Evolutionary conservation across 2,329 filamentous ascomycete species (phyloP).

Genomic region (Venturia aucupariae): DNA sequence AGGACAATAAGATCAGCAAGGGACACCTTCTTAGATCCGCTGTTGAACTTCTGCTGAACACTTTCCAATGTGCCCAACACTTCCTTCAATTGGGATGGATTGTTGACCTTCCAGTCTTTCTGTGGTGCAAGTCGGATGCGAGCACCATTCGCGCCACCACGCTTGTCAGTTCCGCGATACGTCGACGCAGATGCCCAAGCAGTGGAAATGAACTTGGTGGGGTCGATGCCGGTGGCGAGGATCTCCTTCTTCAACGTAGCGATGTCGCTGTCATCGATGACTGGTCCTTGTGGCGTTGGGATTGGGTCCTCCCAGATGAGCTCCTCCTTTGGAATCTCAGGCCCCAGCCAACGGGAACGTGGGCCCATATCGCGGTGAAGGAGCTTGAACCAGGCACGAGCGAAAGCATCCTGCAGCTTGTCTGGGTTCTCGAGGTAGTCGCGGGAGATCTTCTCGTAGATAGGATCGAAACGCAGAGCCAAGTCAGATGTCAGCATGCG

Average conservation of each 20-base stretch:
- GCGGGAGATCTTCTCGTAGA: conserved; percentile 66
- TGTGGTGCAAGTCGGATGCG: conserved; percentile 67
- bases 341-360: conserved; percentile 59
- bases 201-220: conserved; percentile 52
- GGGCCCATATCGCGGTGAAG: conserved; percentile 73
- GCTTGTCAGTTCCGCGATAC: conserved; percentile 70
- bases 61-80: conserved; percentile 53
- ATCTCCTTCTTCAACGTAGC: conserved; percentile 23
- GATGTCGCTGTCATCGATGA: conserved; percentile 55
- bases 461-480: conserved; percentile 60
- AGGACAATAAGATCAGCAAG: conserved; percentile 73
- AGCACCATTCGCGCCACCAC: conserved; percentile 71
- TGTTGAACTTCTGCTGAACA: conserved; percentile 60
- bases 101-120: conserved; percentile 66
- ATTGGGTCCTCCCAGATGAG: conserved; percentile 70
- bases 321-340: conserved; percentile 61
- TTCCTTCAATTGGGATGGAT: conserved; percentile 55
- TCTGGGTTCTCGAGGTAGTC: conserved; percentile 60
- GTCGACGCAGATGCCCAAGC: conserved; percentile 64
- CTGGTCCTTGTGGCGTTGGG: conserved; percentile 47
- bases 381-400: conserved; percentile 74
- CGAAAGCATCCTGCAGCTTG: conserved; percentile 59
- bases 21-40: conserved; percentile 56
- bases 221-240: conserved; percentile 33
- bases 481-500: conserved; percentile 70